Base-by-base conservation (phyloP, 169 alveolate genomes). In the Neospora caninum region DNA sequence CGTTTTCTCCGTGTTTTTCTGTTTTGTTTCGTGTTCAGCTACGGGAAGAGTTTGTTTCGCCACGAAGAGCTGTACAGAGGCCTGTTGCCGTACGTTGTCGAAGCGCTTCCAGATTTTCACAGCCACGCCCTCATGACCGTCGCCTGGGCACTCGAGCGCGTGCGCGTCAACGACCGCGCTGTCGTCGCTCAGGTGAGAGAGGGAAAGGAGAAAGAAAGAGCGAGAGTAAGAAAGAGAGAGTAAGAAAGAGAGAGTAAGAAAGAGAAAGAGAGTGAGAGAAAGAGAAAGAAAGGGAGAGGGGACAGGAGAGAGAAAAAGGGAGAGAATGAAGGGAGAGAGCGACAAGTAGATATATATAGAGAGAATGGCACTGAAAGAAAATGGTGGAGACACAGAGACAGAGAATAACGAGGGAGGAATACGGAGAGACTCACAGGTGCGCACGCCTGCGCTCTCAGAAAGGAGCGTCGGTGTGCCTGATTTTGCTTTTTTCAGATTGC, bases 101-200 rank as follows among this genome's bases (percentile, higher is more conserved):
- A 96, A 9, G 87, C 89, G 67, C 95, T 97, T 49, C 87, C 87
- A 20, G 93, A 49, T 64, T 95, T 97, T 92, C 82, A 88, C 92
- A 96, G 98, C 95, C 98, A 97, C 87, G 96, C 98, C 22, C 96
- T 97, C 36, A 97, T 97, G 98, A 96, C 97, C 80, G 95, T 97
- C 34, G 97, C 97, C 4, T 97, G 98, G 98, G 94, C 98, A 39
- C 96, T 97, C 70, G 93, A 95, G 92, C 89, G 98, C 70, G 92
- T 97, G 0, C 95, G 91, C 41, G 91, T 96, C 41, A 64, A 96
- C 88, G 92, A 96, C 22, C 69, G 20, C 29, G 53, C 80, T 13
- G 92, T 83, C 25, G 91, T 87, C n/a, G 45, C 83, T 9, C 92
- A 80, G 70, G 88, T 93, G 27, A 20, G 95, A 39, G 58, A 69